These are phyloP conservation scores for Penicillium taxi DNA, from an alignment of 495 filamentous ascomycete species.

Conservation along the genomic window DNA sequence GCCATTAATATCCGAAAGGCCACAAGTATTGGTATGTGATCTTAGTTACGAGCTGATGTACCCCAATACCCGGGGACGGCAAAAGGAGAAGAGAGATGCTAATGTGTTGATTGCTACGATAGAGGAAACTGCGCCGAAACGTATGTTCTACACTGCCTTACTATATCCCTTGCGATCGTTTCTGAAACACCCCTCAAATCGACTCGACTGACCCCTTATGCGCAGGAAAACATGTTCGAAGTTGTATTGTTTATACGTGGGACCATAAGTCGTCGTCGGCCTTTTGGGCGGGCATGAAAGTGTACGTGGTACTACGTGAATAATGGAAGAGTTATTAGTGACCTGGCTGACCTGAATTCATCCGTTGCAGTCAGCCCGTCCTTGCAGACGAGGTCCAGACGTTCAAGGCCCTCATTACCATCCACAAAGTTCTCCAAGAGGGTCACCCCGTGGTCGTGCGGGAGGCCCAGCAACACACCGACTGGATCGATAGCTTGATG, in stretches of 20 bases:
- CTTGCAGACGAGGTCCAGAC: conserved; percentile 92
- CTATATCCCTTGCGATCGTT: background rate
- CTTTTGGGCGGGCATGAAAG: conserved; percentile 99
- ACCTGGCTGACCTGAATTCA: background rate
- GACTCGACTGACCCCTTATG: conserved; percentile 8
- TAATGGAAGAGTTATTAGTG: background rate
- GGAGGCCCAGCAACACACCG: conserved; percentile 80
- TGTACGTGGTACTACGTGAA: conserved; percentile 46
- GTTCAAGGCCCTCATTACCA: conserved; percentile 85
- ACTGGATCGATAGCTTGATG: conserved; percentile 89
- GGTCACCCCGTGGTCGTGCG: conserved; percentile 80
- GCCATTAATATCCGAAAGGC: conserved; percentile 95
- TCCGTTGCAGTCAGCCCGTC: conserved; percentile 67
- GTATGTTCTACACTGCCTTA: conserved; percentile 35
- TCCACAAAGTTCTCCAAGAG: conserved; percentile 95
- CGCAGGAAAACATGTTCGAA: conserved; percentile 88
- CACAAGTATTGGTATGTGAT: conserved; percentile 65
- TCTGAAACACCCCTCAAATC: background rate
- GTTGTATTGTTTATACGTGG: conserved; percentile 98
- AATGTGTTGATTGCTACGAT: conserved; percentile 17
- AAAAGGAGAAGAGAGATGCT: conserved; percentile 16
- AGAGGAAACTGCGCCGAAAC: conserved; percentile 95
- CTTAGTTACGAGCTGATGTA: background rate
- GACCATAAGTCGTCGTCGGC: conserved; percentile 94
- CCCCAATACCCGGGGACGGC: background rate